Percentiles rank a stretch among this genome's conserved stretches.
These are phyloP conservation scores for Arthrobotrys musiformis DNA, from an alignment of 2,329 filamentous ascomycete species.

Conservation along the genomic window DNA sequence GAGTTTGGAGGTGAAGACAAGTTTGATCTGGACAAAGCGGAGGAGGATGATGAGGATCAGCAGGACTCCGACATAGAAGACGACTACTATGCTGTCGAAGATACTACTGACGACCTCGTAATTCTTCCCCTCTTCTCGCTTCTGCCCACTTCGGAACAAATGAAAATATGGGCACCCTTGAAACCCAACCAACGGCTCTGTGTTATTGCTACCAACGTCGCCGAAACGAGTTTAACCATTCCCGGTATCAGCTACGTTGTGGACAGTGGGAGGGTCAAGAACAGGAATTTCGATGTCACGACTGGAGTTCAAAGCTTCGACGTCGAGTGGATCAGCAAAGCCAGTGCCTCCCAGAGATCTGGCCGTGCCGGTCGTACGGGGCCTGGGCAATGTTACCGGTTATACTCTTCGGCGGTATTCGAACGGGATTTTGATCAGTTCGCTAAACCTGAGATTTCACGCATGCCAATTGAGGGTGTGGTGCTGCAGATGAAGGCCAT, in stretches of 20 bases:
- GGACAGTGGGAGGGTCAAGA: conserved; percentile 90
- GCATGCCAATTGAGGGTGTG: conserved; percentile 91
- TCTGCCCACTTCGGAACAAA: conserved; percentile 87
- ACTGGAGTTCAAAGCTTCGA: conserved; percentile 97
- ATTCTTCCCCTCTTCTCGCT: conserved; percentile 94
- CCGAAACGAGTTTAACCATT: conserved; percentile 96
- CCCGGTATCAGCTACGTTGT: conserved; percentile 96
- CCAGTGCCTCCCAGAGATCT: conserved; percentile 88
- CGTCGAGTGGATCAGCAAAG: conserved; percentile 96
- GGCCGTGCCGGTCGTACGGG: conserved; percentile 96
- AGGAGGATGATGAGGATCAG: conserved; percentile 69
- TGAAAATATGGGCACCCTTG: conserved; percentile 85
- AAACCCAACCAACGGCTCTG: conserved; percentile 86
- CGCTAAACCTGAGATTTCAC: conserved; percentile 84
- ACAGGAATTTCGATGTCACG: conserved; percentile 84
- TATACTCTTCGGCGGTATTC: conserved; percentile 95
- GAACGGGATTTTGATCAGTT: conserved; percentile 89
- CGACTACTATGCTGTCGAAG: conserved; percentile 68
- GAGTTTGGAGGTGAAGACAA: conserved; percentile 77
- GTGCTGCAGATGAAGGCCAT: conserved; percentile 95
- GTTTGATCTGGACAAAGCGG: conserved; percentile 70
- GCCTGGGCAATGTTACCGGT: conserved; percentile 91
- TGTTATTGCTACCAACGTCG: conserved; percentile 93
- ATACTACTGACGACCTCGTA: conserved; percentile 72
- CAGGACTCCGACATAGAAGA: conserved; percentile 69